Percentiles rank a stretch among this genome's conserved stretches.
Conservation (phyloP, 164 flowering plant species). For the Liquidambar formosana region DNA sequence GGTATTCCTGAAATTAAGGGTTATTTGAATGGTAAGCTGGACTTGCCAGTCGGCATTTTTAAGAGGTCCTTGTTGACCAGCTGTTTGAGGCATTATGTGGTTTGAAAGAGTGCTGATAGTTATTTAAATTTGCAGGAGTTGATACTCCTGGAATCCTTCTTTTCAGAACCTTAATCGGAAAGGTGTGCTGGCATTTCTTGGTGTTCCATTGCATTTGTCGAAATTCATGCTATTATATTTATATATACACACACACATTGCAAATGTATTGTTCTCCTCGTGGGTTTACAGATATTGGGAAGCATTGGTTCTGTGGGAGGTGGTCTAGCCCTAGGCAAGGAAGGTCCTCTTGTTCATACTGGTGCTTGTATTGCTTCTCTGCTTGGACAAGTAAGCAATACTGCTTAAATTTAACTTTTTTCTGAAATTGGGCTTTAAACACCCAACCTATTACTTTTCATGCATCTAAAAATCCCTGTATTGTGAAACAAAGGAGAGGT, state of each 20-base stretch:
- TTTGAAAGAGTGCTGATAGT: conserved; percentile 19
- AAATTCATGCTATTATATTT: no score
- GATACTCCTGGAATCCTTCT: conserved; percentile 92
- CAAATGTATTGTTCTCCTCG: conserved; percentile 7
- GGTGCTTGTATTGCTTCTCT: conserved; percentile 99
- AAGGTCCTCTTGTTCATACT: conserved; percentile 98
- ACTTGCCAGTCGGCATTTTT: neutral
- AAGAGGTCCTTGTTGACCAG: neutral
- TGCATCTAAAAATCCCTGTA: no score
- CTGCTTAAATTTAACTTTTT: no score
- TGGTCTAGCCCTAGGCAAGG: conserved; percentile 96
- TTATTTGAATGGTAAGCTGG: conserved; percentile 81
- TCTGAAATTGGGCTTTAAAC: no score
- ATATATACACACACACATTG: neutral
- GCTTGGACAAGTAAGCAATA: conserved; percentile 81
- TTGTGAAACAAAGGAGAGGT: no score
- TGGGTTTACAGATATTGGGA: conserved; percentile 74
- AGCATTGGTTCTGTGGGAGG: conserved; percentile 99
- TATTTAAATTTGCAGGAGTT: conserved; percentile 55
- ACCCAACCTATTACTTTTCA: no score
- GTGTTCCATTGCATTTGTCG: conserved; percentile 1
- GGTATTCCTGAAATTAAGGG: conserved; percentile 99
- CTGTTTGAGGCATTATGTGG: neutral
- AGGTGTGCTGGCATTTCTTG: conserved; percentile 43
- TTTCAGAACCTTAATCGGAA: conserved; percentile 93